Base-by-base conservation (phyloP, 139 green algal genomes). In the Eudorina sp. region DNA sequence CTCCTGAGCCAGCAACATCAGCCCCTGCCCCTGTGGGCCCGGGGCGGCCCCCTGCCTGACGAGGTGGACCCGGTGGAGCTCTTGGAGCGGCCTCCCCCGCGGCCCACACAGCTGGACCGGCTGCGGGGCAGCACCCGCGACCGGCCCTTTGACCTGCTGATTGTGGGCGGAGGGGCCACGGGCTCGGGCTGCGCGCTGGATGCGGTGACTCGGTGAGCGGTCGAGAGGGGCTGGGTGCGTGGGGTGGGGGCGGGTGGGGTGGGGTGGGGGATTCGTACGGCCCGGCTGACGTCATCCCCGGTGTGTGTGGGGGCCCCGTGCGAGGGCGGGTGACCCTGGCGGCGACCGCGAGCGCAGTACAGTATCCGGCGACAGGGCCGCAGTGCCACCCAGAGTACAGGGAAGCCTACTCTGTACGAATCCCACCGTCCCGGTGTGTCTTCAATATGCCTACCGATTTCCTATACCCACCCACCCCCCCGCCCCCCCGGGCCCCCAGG, bases 101-200 rank as follows among this genome's bases (percentile, higher is more conserved):
- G 80, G 7, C n/a, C n/a, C 29, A 62, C 51, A 13, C 73, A 89
- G 72, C 53, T 89, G 84, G 53, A 83, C 41, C 11, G 38, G 51
- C 84, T 83, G 43, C 70, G 84, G 82, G 66, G 64, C 9, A 40
- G 41, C 64, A 88, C 66, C 31, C 46, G 64, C 19, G 82, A 88
- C 21, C 64, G 66, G 31, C 94, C 95, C 0, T 98, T 97, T 53
- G 97, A 99, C 80, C 48, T 99, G 18, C 90, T 99, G 19, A 94
- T 99, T 69, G 96, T 99, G 41, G 97, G 97, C 13, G 98, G 98
- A 5, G 98, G 98, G 4, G 98, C 98, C n/a, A 99, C 98, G 0
- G 98, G 98, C 23, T 91, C 96, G 7, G 98, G 98, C 11, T 95
- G 93, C 79, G 97, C 97, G 1, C 58, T 99, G 13, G 98, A 99